Conservation (phyloP, 257 asterid species). For the Misopates orontium region DNA sequence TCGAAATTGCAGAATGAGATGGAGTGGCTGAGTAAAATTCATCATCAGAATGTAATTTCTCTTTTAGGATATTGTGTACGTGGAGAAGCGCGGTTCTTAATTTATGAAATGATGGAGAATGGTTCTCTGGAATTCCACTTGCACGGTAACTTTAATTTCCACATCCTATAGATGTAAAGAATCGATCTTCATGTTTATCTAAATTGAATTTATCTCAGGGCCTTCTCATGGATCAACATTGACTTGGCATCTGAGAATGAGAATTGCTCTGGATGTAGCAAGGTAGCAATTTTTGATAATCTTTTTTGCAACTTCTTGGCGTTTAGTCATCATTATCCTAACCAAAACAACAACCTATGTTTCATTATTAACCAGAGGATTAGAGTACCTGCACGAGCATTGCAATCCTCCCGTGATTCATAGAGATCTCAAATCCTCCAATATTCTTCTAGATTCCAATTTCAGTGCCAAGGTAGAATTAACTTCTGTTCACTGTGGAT, state of each 20-base stretch:
- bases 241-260: slow-evolving; percentile 91
- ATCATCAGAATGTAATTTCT: slow-evolving; percentile 77
- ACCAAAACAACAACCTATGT: background rate
- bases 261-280: slow-evolving; percentile 89
- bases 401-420: slow-evolving; percentile 88
- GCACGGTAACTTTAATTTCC: slow-evolving; percentile 57
- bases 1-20: slow-evolving; percentile 75
- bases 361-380: slow-evolving; percentile 56
- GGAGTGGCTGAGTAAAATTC: slow-evolving; percentile 64
- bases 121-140: slow-evolving; percentile 76
- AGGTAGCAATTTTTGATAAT: slow-evolving; percentile 43
- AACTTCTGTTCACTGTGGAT: background rate
- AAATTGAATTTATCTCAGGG: slow-evolving; percentile 39
- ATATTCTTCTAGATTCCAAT: slow-evolving; percentile 79
- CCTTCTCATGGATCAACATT: slow-evolving; percentile 65
- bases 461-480: slow-evolving; percentile 80
- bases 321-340: background rate
- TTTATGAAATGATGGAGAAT: slow-evolving; percentile 88
- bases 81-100: slow-evolving; percentile 64
- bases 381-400: slow-evolving; percentile 86
- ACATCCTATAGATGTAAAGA: background rate
- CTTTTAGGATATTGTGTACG: slow-evolving; percentile 82
- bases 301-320: background rate
- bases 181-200: background rate
- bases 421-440: slow-evolving; percentile 85